Evolutionary conservation across 441 rosid genomes (phyloP), one percentile per base, ranked within the genome.

Genomic region (Sinapis alba): DNA sequence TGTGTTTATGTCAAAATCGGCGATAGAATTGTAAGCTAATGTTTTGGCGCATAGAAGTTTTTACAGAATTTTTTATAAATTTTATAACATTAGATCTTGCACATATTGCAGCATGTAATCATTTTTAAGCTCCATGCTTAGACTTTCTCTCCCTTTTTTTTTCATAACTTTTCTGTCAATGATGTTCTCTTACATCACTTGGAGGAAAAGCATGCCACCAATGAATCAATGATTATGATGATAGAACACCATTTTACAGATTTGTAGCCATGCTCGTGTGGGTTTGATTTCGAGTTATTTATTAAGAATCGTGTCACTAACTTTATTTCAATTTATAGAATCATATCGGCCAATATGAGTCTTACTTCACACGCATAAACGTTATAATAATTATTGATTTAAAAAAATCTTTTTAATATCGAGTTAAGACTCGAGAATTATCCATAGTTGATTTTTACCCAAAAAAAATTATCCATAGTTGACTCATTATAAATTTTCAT

Each of bases 271-370:
- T 51, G 79, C 63, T 61, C 73, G 41, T 69, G 66, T 64, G 78
- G 84, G 66, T 63, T 79, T 83, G 78, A 78, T 79, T 76, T 68
- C 59, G 43, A 71, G 68, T 53, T 74, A 65, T 74, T 79, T 76
- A n/a, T 80, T 74, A 60, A 76, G 61, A 32, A 26, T 70, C 45
- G 7, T 59, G n/a, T 47, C 54, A 65, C 76, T 76, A 30, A 54
- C 68, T 63, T 71, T 18, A 62, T 64, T 77, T 61, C 28, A 75
- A 41, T 78, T 66, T 63, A 53, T 66, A 70, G 63, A 62, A 69
- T 70, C 59, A 75, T 62, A 59, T 74, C 69, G 24, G 2, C 47
- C 45, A 11, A 36, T 68, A 20, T 8, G 66, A 63, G 27, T 43
- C 41, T 76, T 69, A 54, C 50, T 62, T 62, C 61, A 47, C 68